Evolutionary conservation across 2,329 filamentous ascomycete genomes (phyloP).

Genomic region (Monosporascus ibericus): DNA sequence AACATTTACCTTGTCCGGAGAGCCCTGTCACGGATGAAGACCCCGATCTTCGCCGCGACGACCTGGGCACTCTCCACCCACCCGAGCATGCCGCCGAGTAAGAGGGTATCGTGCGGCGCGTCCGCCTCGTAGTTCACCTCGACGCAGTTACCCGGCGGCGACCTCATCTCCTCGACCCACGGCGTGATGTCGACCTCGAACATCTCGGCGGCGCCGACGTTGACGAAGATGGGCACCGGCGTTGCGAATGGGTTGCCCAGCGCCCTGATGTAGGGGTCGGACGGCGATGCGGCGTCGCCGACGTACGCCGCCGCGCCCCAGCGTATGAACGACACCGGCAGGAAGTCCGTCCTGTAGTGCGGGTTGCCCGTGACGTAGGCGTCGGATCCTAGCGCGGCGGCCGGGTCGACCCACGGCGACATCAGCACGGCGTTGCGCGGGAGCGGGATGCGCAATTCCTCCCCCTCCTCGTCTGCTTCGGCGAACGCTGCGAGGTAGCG

Average conservation of each 20-base stretch:
- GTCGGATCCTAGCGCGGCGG: not conserved
- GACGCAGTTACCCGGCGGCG: constrained; percentile 18
- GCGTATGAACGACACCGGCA: constrained; percentile 27
- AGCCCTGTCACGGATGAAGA: constrained; percentile 11
- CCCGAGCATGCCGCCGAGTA: constrained; percentile 32
- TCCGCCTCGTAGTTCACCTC: constrained; percentile 32
- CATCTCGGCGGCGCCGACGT: constrained; percentile 18
- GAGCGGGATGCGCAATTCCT: constrained; percentile 1
- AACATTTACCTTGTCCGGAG: too few relatives aligned
- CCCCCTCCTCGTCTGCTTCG: constrained; percentile 3
- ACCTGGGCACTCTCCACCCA: constrained; percentile 29
- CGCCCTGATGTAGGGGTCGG: constrained; percentile 28
- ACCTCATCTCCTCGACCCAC: constrained; percentile 48
- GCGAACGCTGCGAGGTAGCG: constrained; percentile 39
- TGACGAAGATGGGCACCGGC: constrained; percentile 17
- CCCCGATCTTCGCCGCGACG: constrained; percentile 16
- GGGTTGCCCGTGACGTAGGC: constrained; percentile 8
- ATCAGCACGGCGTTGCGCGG: constrained; percentile 29
- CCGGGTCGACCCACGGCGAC: constrained; percentile 19
- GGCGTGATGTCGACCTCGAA: constrained; percentile 37
- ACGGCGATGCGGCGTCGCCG: constrained; percentile 3
- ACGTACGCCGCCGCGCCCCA: constrained; percentile 37
- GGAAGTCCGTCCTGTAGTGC: constrained; percentile 30
- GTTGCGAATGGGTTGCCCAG: constrained; percentile 17
- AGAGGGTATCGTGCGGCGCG: constrained; percentile 40